These are phyloP conservation scores for Diospyros lotus DNA, from an alignment of 148 eudicot species.

Conservation along the genomic window DNA sequence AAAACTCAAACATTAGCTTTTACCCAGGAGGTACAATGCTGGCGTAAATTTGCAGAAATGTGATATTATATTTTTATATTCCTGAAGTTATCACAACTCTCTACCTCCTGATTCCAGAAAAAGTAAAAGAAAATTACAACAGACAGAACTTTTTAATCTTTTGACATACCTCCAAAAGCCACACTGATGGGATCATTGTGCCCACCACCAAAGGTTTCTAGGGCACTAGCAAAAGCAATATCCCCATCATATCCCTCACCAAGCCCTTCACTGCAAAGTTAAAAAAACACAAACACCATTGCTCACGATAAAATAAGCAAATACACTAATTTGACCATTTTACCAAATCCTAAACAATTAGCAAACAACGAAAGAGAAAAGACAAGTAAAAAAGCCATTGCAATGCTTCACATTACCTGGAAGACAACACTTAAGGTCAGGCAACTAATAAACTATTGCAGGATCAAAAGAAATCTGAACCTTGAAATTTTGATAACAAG, in stretches of 20 bases:
- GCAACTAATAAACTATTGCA: background rate
- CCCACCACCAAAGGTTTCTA: conserved; percentile 96
- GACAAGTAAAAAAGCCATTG: background rate
- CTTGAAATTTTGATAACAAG: background rate
- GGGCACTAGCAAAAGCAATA: conserved; percentile 93
- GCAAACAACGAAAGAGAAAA: background rate
- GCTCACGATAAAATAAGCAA: background rate
- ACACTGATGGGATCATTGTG: conserved; percentile 99
- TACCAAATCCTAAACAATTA: background rate
- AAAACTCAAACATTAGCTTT: too few species aligned
- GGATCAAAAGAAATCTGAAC: background rate
- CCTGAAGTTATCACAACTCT: too few species aligned
- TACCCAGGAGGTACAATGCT: too few species aligned
- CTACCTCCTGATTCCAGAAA: background rate
- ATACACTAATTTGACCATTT: background rate
- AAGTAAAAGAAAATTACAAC: conserved; percentile 3
- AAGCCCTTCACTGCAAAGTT: conserved; percentile 80
- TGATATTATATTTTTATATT: too few species aligned
- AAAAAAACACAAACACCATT: conserved; percentile 4
- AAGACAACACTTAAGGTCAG: conserved; percentile 4
- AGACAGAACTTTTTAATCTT: background rate
- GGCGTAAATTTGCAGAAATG: too few species aligned
- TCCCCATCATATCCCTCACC: conserved; percentile 99
- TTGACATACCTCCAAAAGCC: conserved; percentile 87
- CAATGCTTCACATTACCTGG: background rate